Conservation (phyloP, 371 early-diverging fungal genomes). For the Smittium mucronatum region DNA sequence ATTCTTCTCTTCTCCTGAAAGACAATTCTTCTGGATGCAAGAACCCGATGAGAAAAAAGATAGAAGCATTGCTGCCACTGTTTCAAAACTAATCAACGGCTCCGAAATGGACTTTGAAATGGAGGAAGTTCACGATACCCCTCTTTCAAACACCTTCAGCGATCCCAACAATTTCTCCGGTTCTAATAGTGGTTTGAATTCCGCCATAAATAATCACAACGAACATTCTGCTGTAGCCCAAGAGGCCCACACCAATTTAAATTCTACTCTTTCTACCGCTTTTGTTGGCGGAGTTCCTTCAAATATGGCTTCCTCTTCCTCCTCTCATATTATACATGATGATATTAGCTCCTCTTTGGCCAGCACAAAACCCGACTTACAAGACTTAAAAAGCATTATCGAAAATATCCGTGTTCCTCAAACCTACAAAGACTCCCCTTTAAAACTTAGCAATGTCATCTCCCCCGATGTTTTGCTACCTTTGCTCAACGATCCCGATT, state of each 20-base stretch:
- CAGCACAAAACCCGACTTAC: not conserved
- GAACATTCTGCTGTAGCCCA: conserved; percentile 29
- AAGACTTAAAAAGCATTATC: conserved; percentile 24
- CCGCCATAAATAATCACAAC: conserved; percentile 17
- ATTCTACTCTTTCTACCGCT: conserved; percentile 17
- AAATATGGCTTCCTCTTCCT: conserved; percentile 6
- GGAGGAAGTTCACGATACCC: conserved; percentile 12
- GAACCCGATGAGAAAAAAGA: conserved; percentile 38
- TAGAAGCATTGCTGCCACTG: conserved; percentile 1
- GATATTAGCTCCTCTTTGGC: conserved; percentile 19
- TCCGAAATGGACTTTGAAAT: conserved; percentile 12
- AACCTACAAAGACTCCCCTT: not conserved
- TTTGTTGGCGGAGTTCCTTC: conserved; percentile 29
- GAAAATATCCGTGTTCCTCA: conserved; percentile 20
- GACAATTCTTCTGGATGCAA: conserved; percentile 75
- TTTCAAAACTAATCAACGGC: conserved; percentile 12
- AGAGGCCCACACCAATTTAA: conserved; percentile 12
- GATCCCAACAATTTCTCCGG: not conserved
- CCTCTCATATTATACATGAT: not conserved
- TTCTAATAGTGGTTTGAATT: conserved; percentile 19
- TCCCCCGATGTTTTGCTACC: conserved; percentile 38
- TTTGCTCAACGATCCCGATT: conserved; percentile 41
- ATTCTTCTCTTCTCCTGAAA: conserved; percentile 57
- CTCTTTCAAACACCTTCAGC: not conserved
- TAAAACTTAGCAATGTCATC: conserved; percentile 39